phyloP scores from a whole-genome alignment of 768 basidiomycete genomes.

The Pleurotus pulmonarius region DNA sequence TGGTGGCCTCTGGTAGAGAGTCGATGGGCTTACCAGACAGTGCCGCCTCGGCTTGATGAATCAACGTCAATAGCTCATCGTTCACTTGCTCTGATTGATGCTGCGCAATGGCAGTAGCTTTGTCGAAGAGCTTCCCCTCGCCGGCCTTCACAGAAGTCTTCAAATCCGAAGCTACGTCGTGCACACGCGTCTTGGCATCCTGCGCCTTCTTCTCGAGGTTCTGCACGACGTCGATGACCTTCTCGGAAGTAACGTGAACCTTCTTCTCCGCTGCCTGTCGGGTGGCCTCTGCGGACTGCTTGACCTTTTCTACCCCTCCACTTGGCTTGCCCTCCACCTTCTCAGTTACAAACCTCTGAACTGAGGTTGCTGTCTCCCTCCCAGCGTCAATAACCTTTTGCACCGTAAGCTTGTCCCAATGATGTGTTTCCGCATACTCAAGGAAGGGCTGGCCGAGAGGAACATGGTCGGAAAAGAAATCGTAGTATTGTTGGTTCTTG shows the following conservation, averaged over 20 bases:
- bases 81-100: constrained; percentile 48
- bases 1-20: constrained; percentile 15
- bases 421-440: constrained; percentile 74
- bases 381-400: constrained; percentile 52
- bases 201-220: neutral
- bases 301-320: constrained; percentile 29
- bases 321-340: constrained; percentile 41
- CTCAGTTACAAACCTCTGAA: constrained; percentile 50
- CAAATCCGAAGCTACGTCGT: constrained; percentile 37
- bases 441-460: constrained; percentile 76
- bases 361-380: constrained; percentile 42
- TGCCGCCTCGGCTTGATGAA: constrained; percentile 70
- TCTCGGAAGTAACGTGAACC: constrained; percentile 33
- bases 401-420: constrained; percentile 75
- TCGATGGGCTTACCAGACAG: constrained; percentile 42
- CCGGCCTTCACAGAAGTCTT: constrained; percentile 46
- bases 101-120: constrained; percentile 38
- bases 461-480: constrained; percentile 78
- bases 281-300: constrained; percentile 19
- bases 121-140: constrained; percentile 23
- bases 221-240: constrained; percentile 23
- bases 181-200: constrained; percentile 42
- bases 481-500: constrained; percentile 75
- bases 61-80: constrained; percentile 65
- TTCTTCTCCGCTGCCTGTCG: constrained; percentile 29